Percentiles rank a stretch among this genome's conserved stretches.
Evolutionary conservation across 2,329 filamentous ascomycete species (phyloP).

Genomic region (Apiospora sp.): DNA sequence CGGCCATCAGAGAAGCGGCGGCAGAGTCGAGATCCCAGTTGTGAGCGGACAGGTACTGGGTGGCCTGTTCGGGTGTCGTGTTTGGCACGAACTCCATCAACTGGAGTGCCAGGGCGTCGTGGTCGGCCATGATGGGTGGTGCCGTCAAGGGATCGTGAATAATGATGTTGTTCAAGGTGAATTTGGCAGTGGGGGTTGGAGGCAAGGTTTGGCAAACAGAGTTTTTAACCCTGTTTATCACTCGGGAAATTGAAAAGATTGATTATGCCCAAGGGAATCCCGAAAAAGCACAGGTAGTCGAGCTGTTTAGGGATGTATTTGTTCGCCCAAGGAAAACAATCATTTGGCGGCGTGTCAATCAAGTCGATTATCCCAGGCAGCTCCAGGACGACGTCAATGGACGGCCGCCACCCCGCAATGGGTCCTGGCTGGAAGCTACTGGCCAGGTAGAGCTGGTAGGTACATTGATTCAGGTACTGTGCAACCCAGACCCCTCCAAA

Average conservation of each 20-base stretch:
- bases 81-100: slow-evolving; percentile 64
- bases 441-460: background rate
- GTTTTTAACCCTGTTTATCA: too few relatives aligned
- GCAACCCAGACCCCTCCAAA: background rate
- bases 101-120: slow-evolving; percentile 56
- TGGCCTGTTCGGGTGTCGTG: slow-evolving; percentile 64
- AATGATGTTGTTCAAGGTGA: background rate
- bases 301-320: background rate
- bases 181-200: background rate
- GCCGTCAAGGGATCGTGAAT: slow-evolving; percentile 9
- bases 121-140: slow-evolving; percentile 47
- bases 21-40: slow-evolving; percentile 73
- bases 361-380: slow-evolving; percentile 29
- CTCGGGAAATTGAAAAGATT: background rate
- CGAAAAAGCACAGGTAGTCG: background rate
- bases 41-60: slow-evolving; percentile 69
- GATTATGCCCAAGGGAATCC: background rate
- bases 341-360: background rate
- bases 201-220: background rate
- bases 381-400: slow-evolving; percentile 31
- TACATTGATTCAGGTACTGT: background rate
- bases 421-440: background rate
- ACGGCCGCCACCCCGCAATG: slow-evolving; percentile 20
- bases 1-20: slow-evolving; percentile 67
- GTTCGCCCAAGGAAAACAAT: background rate